Evolutionary conservation across 2,329 filamentous ascomycete species (phyloP).

Genomic region (Alternaria angustiovoidea): DNA sequence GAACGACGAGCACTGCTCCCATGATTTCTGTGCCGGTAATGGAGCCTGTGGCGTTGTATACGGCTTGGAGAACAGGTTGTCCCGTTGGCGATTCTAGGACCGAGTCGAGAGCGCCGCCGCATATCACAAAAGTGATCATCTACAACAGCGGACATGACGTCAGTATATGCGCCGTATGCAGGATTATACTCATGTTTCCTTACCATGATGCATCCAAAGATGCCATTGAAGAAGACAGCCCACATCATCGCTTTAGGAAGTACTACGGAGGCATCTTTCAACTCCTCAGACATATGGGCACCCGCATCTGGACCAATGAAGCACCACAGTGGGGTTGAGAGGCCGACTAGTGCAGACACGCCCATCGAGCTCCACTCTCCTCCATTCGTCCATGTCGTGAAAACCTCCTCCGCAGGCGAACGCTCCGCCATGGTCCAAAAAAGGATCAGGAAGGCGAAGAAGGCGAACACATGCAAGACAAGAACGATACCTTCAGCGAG

Average conservation of each 20-base stretch:
- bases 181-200: not conserved
- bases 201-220: slow-evolving; percentile 47
- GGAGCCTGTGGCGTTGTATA: slow-evolving; percentile 38
- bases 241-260: slow-evolving; percentile 51
- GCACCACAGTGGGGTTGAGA: slow-evolving; percentile 43
- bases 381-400: slow-evolving; percentile 56
- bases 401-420: slow-evolving; percentile 50
- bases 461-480: slow-evolving; percentile 59
- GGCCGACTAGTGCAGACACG: slow-evolving; percentile 53
- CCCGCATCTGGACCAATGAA: slow-evolving; percentile 50
- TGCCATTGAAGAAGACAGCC: slow-evolving; percentile 48
- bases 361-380: slow-evolving; percentile 54
- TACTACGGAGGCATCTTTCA: slow-evolving; percentile 38
- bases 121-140: slow-evolving; percentile 37
- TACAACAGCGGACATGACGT: not conserved
- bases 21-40: slow-evolving; percentile 30
- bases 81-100: slow-evolving; percentile 26
- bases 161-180: not conserved
- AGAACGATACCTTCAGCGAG: slow-evolving; percentile 58
- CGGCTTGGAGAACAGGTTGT: slow-evolving; percentile 33
- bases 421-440: slow-evolving; percentile 42
- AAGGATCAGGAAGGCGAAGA: slow-evolving; percentile 58
- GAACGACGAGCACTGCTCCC: slow-evolving; percentile 34
- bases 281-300: slow-evolving; percentile 48
- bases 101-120: slow-evolving; percentile 46